Conservation (phyloP, 1,284 basidiomycete species). For the Fereydounia khargensis region DNA sequence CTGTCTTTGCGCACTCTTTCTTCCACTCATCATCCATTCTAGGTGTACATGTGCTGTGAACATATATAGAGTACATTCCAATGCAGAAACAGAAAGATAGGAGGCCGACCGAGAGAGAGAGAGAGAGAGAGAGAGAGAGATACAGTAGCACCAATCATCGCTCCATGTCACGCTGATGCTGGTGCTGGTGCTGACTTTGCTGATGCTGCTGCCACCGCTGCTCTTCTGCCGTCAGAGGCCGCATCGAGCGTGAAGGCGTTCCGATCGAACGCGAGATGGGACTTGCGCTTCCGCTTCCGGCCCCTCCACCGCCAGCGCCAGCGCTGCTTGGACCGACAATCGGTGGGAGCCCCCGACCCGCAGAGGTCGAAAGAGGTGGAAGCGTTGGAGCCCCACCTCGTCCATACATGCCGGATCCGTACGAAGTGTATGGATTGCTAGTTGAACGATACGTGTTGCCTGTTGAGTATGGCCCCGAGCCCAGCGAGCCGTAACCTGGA, state of each 20-base stretch:
- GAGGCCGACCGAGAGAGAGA: too few relatives aligned
- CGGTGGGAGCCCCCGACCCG: too few relatives aligned
- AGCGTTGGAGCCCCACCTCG: too few relatives aligned
- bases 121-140: too few relatives aligned
- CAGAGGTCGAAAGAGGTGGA: constrained; percentile 16
- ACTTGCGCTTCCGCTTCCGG: constrained; percentile 5
- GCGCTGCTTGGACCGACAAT: constrained; percentile 16
- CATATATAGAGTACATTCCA: too few relatives aligned
- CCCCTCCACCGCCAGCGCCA: constrained; percentile 20
- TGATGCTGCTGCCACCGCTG: constrained; percentile 1
- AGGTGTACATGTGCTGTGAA: too few relatives aligned
- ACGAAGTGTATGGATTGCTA: constrained; percentile 17
- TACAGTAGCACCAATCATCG: too few relatives aligned
- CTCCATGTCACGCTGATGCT: not conserved
- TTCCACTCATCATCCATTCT: too few relatives aligned
- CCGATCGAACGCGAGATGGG: not conserved
- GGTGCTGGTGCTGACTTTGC: not conserved
- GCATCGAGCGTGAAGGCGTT: not conserved
- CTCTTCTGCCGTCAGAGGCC: not conserved
- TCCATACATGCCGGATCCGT: constrained; percentile 25
- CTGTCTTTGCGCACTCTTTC: too few relatives aligned
- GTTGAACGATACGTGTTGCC: constrained; percentile 25
- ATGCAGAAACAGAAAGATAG: too few relatives aligned
- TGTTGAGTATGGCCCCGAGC: constrained; percentile 6
- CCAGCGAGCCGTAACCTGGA: not conserved